Conservation (phyloP, 2,329 filamentous ascomycete genomes). For the Hypoxylon sp. region DNA sequence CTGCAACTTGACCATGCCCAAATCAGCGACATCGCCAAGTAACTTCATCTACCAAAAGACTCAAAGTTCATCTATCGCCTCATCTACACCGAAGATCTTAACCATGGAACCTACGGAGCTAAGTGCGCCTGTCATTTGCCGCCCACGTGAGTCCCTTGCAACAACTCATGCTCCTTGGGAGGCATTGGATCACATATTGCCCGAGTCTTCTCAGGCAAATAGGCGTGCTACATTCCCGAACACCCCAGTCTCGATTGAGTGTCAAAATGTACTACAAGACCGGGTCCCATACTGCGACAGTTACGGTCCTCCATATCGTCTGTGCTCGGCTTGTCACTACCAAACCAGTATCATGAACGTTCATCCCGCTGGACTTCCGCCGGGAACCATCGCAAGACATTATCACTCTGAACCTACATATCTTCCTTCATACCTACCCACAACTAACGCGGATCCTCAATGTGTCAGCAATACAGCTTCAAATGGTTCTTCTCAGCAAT, state of each 20-base stretch:
- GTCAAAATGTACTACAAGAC: neutral
- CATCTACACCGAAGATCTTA: neutral
- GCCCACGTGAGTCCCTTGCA: constrained; percentile 1
- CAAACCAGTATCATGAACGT: neutral
- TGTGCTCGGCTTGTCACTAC: constrained; percentile 2
- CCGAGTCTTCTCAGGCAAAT: neutral
- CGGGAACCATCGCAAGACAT: neutral
- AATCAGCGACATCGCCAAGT: constrained; percentile 39
- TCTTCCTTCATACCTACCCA: neutral
- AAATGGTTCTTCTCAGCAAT: neutral
- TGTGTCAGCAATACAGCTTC: neutral
- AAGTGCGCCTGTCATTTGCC: neutral
- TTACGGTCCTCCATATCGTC: neutral
- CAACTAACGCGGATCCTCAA: neutral
- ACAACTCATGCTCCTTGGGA: constrained; percentile 5
- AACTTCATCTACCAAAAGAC: constrained; percentile 37
- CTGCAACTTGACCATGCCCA: constrained; percentile 29
- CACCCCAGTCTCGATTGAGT: neutral
- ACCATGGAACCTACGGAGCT: constrained; percentile 15
- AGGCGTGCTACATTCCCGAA: constrained; percentile 4
- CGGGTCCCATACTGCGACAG: neutral
- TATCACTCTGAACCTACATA: neutral
- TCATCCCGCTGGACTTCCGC: neutral
- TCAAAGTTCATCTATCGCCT: constrained; percentile 7
- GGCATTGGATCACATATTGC: neutral